Base-by-base conservation (phyloP, 140 eudicot genomes). In the Oenanthe javanica region DNA sequence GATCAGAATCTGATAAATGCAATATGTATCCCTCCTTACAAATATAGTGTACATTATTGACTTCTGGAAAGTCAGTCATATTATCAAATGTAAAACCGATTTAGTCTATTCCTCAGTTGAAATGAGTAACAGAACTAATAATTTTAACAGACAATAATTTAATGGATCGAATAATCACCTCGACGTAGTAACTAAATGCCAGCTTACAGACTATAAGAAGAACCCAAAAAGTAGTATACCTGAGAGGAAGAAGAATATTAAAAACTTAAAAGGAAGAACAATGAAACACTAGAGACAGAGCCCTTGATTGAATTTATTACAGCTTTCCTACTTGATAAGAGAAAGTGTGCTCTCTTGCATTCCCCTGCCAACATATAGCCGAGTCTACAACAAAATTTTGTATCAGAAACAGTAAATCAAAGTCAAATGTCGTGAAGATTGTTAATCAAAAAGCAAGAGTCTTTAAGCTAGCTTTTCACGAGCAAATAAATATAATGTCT, bases 321-420 rank as follows among this genome's bases (percentile, higher is more conserved):
- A 79, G 54, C 52, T n/a, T 36, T 75, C 90, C 79, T 94, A 92
- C 98, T 90, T 90, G 82, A 92, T 47, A 59, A 94, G 89, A 50
- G 98, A 92, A 57, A 90, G 45, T 18, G 93, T 51, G 69, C 87
- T 88, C 87, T 94, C 98, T 73, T 92, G 97, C 98, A 94, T 94
- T 79, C 98, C 98, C 86, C 98, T 92, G 79, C 98, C 98, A 75
- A 94, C 97, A 83, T 92, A 94, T 72, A 92, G 94, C 54, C 97
- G 89, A 77, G 96, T 96, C 98, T 94, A 90, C 87, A 84, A 70
- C 64, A 72, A n/a, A 38, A 80, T 2, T 13, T 48, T 38, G 82
- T 79, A 27, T 81, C 43, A 84, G 74, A 64, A 81, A 61, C 45
- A 67, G 77, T 16, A 48, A 52, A 66, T 10, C 18, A 46, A 85